Conservation (phyloP, 1,284 basidiomycete species). For the Phlebopus sp. region DNA sequence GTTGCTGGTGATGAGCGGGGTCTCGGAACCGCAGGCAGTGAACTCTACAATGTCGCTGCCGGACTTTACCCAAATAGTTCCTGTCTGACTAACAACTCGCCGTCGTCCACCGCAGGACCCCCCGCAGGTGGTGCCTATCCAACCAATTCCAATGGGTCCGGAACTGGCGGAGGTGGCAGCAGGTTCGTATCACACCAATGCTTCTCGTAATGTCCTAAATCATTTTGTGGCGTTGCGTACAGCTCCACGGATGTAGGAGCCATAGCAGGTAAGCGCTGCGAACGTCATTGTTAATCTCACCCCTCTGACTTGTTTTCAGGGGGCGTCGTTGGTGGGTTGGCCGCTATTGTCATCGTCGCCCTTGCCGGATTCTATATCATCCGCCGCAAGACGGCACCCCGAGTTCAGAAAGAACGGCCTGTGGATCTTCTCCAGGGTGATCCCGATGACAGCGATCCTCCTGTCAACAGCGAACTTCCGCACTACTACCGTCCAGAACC, state of each 20-base stretch:
- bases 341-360: slow-evolving; percentile 41
- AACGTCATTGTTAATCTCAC: slow-evolving; percentile 1
- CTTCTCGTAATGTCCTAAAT: background rate
- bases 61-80: slow-evolving; percentile 44
- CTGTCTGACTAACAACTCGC: slow-evolving; percentile 58
- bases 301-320: slow-evolving; percentile 34
- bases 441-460: slow-evolving; percentile 43
- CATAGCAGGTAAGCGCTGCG: slow-evolving; percentile 50
- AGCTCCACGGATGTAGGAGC: slow-evolving; percentile 51
- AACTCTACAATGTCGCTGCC: slow-evolving; percentile 49
- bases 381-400: slow-evolving; percentile 43
- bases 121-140: slow-evolving; percentile 76
- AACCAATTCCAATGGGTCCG: slow-evolving; percentile 42
- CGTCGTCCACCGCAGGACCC: slow-evolving; percentile 69
- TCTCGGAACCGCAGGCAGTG: slow-evolving; percentile 65
- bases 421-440: slow-evolving; percentile 67
- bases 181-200: slow-evolving; percentile 23
- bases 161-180: slow-evolving; percentile 19
- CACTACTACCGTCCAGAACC: slow-evolving; percentile 73
- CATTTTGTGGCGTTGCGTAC: background rate
- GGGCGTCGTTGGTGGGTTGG: slow-evolving; percentile 64
- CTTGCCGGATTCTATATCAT: slow-evolving; percentile 51
- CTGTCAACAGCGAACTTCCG: slow-evolving; percentile 45
- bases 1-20: slow-evolving; percentile 66
- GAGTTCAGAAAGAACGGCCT: slow-evolving; percentile 48